Evolutionary conservation across 371 early-diverging fungal species (phyloP), one percentile per base, ranked within the genome.

Genomic region (Lichtheimia ramosa): DNA sequence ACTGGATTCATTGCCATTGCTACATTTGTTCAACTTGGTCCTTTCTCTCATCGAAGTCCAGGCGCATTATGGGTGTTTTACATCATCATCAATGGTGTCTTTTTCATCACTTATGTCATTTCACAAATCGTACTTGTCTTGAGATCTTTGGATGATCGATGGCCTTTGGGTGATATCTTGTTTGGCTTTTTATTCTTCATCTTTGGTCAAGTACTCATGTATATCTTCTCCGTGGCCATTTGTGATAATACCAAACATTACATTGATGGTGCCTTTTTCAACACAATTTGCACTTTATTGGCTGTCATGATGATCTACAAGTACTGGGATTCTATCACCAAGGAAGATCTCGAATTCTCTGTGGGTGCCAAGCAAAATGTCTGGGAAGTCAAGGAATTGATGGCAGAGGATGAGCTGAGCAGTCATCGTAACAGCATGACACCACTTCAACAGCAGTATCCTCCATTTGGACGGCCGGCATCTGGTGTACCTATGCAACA

Each of bases 251-350:
- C 91, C 28, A 92, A 92, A 66, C 98, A 98, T 73, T 98, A 98
- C 63, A 83, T 98, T 27, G 97, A 98, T 73, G 98, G 98, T 16
- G 69, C 95, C 62, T 98, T 98, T 87, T 96, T 96, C 82, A 93
- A 94, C 42, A 85, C 90, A 14, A 92, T 95, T 43, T 92, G 89
- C 66, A 92, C 91, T n/a, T 76, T 98, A 56, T 74, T 98, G 62
- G 88, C 91, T 24, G 96, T 98, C 48, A 97, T 98, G 98, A 97
- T 98, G 97, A 93, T 97, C 8, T 98, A 97, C 86, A 98, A 98
- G 80, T 98, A 93, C 82, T 98, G 98, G 98, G 97, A 98, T 73
- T 91, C 91, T 16, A 96, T 98, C 68, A 97, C 98, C 41, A 96
- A 96, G 78, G 98, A 98, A 71, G 98, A 97, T 71, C 79, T 97